Base-by-base conservation (phyloP, 176 grass and related monocot species). In the Bonia amplexicaulis region DNA sequence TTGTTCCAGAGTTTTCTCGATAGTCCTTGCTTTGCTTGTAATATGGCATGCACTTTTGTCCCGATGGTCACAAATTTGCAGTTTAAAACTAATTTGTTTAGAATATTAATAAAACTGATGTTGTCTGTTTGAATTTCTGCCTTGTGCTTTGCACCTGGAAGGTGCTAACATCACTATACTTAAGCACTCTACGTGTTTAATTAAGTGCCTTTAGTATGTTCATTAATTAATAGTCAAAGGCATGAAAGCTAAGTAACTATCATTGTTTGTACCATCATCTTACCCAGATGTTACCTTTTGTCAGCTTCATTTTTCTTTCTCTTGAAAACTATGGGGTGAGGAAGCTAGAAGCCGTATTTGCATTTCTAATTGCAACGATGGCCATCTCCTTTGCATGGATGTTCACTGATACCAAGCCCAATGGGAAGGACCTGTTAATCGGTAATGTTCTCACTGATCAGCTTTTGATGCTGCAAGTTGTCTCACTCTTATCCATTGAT, bases 271-370 rank as follows among this genome's bases (percentile, higher is more conserved):
- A 57, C 39, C 45, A 31, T 80, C 5, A 52, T 55, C 79, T 73
- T 60, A 84, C 59, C 60, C 12, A 10, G 22, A 9, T 46, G 42
- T 84, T 85, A 16, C 58, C 10, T 58, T 84, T 91, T 86, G 42
- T 27, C 93, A 99, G 96, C 85, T 99, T 99, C 52, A 91, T 96
- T 83, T 99, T 99, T 85, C 88, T 99, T 68, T 99, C 88, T 15
- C 93, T 99, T 33, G 96, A 99, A 83, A 99, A 99, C 46, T 99
- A 99, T 19, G 96, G 96, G 3, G 96, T 99, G 78, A 96, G 96
- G 77, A 99, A 99, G 87, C 61, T 99, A 58, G 96, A 99, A 90
- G 93, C 64, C 26, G 68, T 94, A 61, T 99, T 99, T 94, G 96
- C 91, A 12, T 17, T 99, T 86, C 76, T 99, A 78, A 99, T 99